Evolutionary conservation across 768 basidiomycete genomes (phyloP).

Genomic region (Saitozyma podzolica): DNA sequence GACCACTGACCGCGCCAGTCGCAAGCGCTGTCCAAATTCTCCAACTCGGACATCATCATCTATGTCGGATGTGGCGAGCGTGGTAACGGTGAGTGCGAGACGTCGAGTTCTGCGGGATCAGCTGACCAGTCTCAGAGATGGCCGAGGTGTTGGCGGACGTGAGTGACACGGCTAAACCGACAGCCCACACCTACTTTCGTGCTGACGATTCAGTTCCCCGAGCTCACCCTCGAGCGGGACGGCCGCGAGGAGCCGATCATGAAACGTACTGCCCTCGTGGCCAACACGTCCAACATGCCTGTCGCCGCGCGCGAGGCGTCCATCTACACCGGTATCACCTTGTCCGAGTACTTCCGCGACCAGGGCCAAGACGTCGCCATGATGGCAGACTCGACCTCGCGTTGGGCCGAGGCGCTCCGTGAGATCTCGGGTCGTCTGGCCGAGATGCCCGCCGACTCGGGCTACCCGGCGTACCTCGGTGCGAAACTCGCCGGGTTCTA

Average conservation of each 20-base stretch:
- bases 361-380: conserved; percentile 96
- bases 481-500: conserved; percentile 98
- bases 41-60: conserved; percentile 98
- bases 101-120: background rate
- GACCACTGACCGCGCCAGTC: conserved; percentile 14
- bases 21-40: conserved; percentile 89
- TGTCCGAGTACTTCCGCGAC: conserved; percentile 99
- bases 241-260: conserved; percentile 96
- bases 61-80: conserved; percentile 99
- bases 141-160: conserved; percentile 99
- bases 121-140: conserved; percentile 45
- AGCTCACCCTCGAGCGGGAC: conserved; percentile 87
- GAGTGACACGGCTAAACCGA: background rate
- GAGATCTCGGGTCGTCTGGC: conserved; percentile 99
- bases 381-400: conserved; percentile 99
- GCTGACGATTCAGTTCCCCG: conserved; percentile 60
- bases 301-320: conserved; percentile 99
- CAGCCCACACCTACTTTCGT: background rate
- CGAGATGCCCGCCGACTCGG: conserved; percentile 99
- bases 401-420: conserved; percentile 98
- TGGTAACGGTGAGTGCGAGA: conserved; percentile 62
- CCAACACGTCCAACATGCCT: conserved; percentile 99
- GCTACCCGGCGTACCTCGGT: conserved; percentile 94
- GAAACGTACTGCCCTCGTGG: conserved; percentile 98
- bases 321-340: conserved; percentile 98